These are phyloP conservation scores for Solanum boliviense DNA, from an alignment of 257 asterid genomes.

Conservation along the genomic window DNA sequence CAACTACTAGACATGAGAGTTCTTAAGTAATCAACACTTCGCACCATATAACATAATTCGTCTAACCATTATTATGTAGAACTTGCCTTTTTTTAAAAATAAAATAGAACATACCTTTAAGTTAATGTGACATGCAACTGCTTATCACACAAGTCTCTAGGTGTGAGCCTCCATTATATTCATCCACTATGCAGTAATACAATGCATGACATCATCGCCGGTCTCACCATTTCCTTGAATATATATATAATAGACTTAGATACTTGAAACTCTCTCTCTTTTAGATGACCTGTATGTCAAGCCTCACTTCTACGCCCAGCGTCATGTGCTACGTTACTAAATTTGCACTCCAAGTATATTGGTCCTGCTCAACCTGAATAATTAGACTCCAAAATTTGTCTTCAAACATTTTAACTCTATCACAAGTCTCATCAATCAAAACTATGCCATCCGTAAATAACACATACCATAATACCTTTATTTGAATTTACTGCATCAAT, in stretches of 20 bases:
- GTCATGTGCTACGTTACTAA: neutral
- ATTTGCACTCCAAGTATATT: neutral
- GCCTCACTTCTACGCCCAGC: neutral
- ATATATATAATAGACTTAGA: neutral
- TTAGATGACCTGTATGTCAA: fast-evolving
- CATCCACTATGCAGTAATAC: fast-evolving
- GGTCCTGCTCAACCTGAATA: neutral
- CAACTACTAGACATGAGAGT: neutral
- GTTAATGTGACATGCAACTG: neutral
- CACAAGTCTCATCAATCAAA: neutral
- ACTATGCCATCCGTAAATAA: neutral
- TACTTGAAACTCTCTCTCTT: neutral
- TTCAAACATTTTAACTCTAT: neutral
- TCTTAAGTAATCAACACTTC: neutral
- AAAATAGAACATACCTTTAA: too few relatives aligned
- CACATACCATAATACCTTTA: neutral
- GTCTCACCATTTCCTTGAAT: fast-evolving
- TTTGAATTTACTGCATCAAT: neutral
- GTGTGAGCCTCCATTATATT: neutral
- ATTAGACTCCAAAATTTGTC: neutral
- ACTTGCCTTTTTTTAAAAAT: too few relatives aligned
- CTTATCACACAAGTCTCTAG: neutral
- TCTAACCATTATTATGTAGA: neutral
- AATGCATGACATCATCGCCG: fast-evolving
- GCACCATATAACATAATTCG: neutral